Evolutionary conservation across 2,329 filamentous ascomycete genomes (phyloP).

Genomic region (Tolypocladium inflatum): DNA sequence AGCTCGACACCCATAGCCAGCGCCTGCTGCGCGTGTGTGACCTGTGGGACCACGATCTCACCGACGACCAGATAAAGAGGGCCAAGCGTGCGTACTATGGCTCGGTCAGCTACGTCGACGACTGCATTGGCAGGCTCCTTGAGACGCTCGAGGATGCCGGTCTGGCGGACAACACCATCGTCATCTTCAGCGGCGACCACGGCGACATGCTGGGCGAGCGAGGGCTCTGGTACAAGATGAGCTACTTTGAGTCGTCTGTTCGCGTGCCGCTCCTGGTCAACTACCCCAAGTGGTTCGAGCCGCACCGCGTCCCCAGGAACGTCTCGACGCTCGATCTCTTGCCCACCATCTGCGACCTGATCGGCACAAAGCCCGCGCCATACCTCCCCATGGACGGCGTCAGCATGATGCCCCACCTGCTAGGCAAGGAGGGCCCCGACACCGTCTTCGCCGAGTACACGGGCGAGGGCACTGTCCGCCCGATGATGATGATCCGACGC

Average conservation of each 20-base stretch:
- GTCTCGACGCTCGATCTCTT: constrained; percentile 88
- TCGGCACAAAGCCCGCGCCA: constrained; percentile 58
- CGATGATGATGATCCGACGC: constrained; percentile 88
- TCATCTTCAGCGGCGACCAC: constrained; percentile 89
- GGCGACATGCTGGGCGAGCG: constrained; percentile 94
- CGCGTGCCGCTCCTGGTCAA: constrained; percentile 82
- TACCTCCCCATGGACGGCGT: constrained; percentile 78
- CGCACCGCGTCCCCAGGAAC: constrained; percentile 70
- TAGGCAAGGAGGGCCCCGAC: constrained; percentile 58
- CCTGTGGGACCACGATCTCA: constrained; percentile 74
- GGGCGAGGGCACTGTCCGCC: constrained; percentile 80
- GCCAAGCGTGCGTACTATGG: constrained; percentile 87
- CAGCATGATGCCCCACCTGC: constrained; percentile 71
- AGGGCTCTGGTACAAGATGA: constrained; percentile 96
- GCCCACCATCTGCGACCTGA: constrained; percentile 78
- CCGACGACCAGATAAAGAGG: constrained; percentile 75
- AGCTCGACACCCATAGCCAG: constrained; percentile 81
- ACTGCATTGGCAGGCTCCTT: constrained; percentile 78
- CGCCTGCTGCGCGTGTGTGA: constrained; percentile 81
- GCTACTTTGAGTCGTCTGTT: constrained; percentile 85
- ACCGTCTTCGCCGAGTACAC: constrained; percentile 95
- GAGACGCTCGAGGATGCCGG: constrained; percentile 69
- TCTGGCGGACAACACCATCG: constrained; percentile 75
- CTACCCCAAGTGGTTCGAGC: constrained; percentile 64
- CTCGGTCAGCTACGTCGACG: constrained; percentile 87